Base-by-base conservation (phyloP, 805 yeast species). In the Metschnikowia bowlesiae region DNA sequence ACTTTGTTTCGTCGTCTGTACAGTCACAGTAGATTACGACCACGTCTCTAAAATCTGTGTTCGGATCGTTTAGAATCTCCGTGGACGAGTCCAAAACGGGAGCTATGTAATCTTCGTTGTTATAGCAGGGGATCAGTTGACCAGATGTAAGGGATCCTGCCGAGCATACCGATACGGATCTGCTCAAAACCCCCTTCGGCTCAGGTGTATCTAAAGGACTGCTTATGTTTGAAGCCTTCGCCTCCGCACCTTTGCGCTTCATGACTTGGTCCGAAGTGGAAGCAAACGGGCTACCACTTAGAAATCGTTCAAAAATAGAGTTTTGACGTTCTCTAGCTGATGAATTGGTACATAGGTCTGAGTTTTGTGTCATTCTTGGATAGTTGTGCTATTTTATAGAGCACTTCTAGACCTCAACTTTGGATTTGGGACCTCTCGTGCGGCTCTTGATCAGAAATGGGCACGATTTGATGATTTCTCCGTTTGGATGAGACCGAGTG, bases 21-120 rank as follows among this genome's bases (percentile, higher is more conserved):
- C 48, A 46, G 13, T 49, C 50, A 16, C 54, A 50, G 35, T 39
- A 62, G 30, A 62, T 60, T 35, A 65, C 45, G 36, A 64, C 58
- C 30, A 68, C 67, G 36, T 58, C 51, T 31, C 62, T 55, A 39
- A 58, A 47, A 45, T 62, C 63, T 5, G 65, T 53, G 6, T 56
- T 47, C 10, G 72, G 71, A 46, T 68, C 59, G 39, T 57, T 53
- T 14, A 67, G 48, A 30, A 67, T 61, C 49, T 68, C 70, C 0
- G 71, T 56, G 18, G 71, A 63, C 38, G 63, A 54, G 52, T 67
- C 71, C 41, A 68, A 53, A 9, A 64, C 63, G 8, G 73, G 73
- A 14, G 63, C 62, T 11, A 62, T 57, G 46, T 48, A 68, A 48
- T 68, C 66, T 42, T 68, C 71, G 9, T 59, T 56, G 43, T 57